Evolutionary conservation across 2,329 filamentous ascomycete genomes (phyloP), one percentile per base, ranked within the genome.

Genomic region (Davidsoniella eucalypti): DNA sequence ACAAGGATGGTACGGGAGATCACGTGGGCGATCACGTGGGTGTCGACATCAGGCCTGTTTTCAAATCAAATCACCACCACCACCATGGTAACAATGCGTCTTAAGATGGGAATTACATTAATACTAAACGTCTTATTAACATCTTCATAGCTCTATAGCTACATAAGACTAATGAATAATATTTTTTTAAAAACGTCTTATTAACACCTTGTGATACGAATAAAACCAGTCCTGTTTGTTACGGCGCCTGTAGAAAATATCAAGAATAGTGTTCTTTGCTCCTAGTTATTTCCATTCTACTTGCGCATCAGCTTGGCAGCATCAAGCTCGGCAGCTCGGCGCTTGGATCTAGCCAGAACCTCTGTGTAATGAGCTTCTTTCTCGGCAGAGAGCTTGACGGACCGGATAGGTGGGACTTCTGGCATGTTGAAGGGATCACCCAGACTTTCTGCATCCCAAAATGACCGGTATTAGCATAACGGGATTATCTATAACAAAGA

Each of bases 391-490:
- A 52, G n/a, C 14, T 23, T 26, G 21, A 53, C 33, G 12, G 51
- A 49, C 10, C 36, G 41, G 25, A 53, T 23, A 21, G 51, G 42
- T 18, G 51, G 14, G 26, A 53, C 37, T 10, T 49, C 37, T 4
- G 51, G 47, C 9, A 33, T 42, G 29, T 50, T 49, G 26, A 53
- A 53, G n/a, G 51, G 51, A 25, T 53, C 51, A 4, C 42, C 16
- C 12, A 53, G 26, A 38, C 40, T 43, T 29, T 53, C 51, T 53
- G 25, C n/a, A 8, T 41, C 14, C 16, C 21, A 17, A 41, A 21
- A 8, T n/a, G 8, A 18, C 9, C 12, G 5, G 18, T 43, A 18
- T 21, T 14, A 14, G 16, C 18, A 21, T 14, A 6, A 21, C 9
- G 25, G 14, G 17, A 43, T 17, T 23, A 21, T 36, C n/a, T 38